Conservation (phyloP, 306 rosid genomes). For the Erythrophleum fordii region DNA sequence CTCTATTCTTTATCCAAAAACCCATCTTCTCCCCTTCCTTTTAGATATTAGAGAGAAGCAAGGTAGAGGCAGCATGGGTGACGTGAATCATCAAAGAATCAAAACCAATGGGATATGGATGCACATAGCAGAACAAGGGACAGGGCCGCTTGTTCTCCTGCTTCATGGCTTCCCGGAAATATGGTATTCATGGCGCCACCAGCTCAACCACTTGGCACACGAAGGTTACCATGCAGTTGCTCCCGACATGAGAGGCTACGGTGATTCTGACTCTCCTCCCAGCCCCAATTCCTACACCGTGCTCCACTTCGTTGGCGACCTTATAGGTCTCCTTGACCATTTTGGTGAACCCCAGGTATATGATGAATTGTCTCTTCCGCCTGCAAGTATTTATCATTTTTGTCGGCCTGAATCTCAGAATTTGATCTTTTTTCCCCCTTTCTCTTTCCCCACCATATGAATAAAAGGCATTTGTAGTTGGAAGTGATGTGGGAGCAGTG, state of each 20-base stretch:
- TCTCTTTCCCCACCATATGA: background rate
- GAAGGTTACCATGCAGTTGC: conserved; percentile 73
- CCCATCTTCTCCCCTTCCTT: background rate
- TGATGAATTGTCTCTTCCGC: background rate
- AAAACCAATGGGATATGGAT: conserved; percentile 67
- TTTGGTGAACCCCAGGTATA: conserved; percentile 63
- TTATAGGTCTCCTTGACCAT: conserved; percentile 66
- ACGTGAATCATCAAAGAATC: conserved; percentile 67
- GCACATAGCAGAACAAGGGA: conserved; percentile 69
- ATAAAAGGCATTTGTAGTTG: conserved; percentile 66
- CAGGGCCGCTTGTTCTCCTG: conserved; percentile 69
- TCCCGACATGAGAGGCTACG: conserved; percentile 80
- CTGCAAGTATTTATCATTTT: background rate
- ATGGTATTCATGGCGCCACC: conserved; percentile 71
- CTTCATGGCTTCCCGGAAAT: conserved; percentile 76
- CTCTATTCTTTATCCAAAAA: background rate
- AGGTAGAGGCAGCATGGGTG: conserved; percentile 39
- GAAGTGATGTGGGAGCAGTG: conserved; percentile 67
- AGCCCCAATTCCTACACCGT: conserved; percentile 52
- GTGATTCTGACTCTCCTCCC: conserved; percentile 67
- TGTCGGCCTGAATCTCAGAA: background rate
- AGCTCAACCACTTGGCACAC: conserved; percentile 52
- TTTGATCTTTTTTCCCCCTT: background rate
- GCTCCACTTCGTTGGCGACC: conserved; percentile 60
- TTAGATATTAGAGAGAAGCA: background rate